A percentile compares a stretch with the other conserved stretches of the same genome.
Conservation (phyloP, 2,329 filamentous ascomycete genomes). For the Niveomyces coronatus region DNA sequence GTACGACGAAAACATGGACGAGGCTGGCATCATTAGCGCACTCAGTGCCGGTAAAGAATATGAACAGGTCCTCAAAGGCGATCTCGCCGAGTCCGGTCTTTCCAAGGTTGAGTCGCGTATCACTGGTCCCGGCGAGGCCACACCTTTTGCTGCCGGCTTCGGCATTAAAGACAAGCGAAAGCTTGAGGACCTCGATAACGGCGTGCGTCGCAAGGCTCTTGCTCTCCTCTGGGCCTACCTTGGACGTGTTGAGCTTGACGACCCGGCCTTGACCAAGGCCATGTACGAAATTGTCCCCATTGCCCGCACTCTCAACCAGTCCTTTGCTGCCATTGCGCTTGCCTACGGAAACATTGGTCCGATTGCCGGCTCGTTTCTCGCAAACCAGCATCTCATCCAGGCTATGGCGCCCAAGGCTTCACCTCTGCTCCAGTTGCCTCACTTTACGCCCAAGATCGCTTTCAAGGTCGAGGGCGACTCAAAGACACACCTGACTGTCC, state of each 20-base stretch:
- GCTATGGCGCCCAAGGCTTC: conserved; percentile 74
- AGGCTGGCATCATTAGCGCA: conserved; percentile 68
- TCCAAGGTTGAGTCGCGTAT: conserved; percentile 77
- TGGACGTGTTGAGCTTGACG: conserved; percentile 75
- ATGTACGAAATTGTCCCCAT: conserved; percentile 87
- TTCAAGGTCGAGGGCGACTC: conserved; percentile 63
- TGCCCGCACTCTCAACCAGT: conserved; percentile 73
- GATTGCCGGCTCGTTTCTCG: conserved; percentile 70
- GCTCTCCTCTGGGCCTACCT: conserved; percentile 93
- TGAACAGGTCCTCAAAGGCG: conserved; percentile 61
- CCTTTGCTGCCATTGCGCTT: conserved; percentile 77
- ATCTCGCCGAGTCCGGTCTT: conserved; percentile 70
- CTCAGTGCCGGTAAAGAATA: conserved; percentile 84
- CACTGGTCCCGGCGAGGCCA: conserved; percentile 46
- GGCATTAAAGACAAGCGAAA: conserved; percentile 63
- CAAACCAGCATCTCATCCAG: conserved; percentile 82
- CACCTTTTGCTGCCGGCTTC: conserved; percentile 46
- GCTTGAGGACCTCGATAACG: conserved; percentile 71
- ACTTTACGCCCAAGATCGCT: conserved; percentile 62
- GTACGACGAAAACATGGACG: conserved; percentile 75
- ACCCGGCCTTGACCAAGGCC: conserved; percentile 64
- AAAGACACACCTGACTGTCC: conserved; percentile 66
- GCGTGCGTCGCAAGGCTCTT: conserved; percentile 72
- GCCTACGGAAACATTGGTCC: conserved; percentile 78
- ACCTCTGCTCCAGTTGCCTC: conserved; percentile 82